Evolutionary conservation across 371 early-diverging fungal species (phyloP).

Genomic region (Amoeboradix gromovi): DNA sequence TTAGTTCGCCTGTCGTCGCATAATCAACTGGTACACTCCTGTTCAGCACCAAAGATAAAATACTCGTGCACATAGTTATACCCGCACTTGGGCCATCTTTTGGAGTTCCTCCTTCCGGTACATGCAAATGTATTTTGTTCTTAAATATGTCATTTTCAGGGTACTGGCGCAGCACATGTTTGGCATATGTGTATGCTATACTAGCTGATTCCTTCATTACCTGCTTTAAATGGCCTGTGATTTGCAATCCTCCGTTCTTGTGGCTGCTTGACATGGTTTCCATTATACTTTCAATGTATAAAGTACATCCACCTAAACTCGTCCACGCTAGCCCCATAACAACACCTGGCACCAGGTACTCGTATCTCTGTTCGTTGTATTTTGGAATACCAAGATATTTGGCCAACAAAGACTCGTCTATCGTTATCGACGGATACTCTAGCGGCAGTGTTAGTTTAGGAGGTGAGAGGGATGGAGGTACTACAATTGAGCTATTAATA

Average conservation of each 20-base stretch:
- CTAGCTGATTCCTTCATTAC: constrained; percentile 92
- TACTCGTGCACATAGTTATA: constrained; percentile 69
- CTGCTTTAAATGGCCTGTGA: constrained; percentile 85
- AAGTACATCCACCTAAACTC: constrained; percentile 48
- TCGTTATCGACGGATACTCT: not conserved
- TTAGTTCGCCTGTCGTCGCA: constrained; percentile 92
- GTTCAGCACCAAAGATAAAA: constrained; percentile 59
- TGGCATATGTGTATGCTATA: constrained; percentile 70
- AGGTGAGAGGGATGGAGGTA: too few relatives aligned
- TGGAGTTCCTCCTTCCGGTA: constrained; percentile 88
- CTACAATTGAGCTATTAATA: not conserved
- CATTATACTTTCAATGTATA: constrained; percentile 58
- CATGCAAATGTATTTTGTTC: constrained; percentile 64
- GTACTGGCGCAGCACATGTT: too few relatives aligned
- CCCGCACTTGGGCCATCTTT: constrained; percentile 94
- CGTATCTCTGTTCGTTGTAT: not conserved
- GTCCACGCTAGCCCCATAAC: constrained; percentile 92
- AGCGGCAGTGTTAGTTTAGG: not conserved
- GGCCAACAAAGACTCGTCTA: not conserved
- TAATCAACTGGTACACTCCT: constrained; percentile 37
- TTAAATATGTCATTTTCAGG: constrained; percentile 74
- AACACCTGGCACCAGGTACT: constrained; percentile 32
- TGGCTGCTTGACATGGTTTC: constrained; percentile 25
- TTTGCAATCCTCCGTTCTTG: constrained; percentile 30
- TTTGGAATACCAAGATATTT: not conserved